Conservation (phyloP, 345 rosid genomes). For the Eucalyptus pumila region DNA sequence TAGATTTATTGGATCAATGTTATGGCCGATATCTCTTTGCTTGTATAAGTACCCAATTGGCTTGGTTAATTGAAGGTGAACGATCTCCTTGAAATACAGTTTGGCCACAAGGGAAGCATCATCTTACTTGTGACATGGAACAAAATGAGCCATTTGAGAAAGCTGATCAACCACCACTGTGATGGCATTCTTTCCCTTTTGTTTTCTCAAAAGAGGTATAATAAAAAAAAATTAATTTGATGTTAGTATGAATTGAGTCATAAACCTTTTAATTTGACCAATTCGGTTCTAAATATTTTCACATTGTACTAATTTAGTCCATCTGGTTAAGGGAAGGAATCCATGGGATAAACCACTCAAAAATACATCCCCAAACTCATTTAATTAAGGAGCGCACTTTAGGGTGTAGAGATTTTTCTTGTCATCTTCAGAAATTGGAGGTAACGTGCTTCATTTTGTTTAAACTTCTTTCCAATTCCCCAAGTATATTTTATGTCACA, state of each 20-base stretch:
- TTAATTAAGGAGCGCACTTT: background rate
- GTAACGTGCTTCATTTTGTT: background rate
- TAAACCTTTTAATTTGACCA: no score
- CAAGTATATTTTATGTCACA: background rate
- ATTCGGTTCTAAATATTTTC: accelerated
- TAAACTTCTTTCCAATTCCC: background rate
- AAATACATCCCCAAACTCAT: background rate
- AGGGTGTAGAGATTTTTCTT: background rate
- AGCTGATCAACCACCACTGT: background rate
- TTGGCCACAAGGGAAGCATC: background rate
- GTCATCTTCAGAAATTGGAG: background rate
- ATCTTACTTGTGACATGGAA: background rate
- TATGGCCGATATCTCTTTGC: background rate
- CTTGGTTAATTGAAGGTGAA: background rate
- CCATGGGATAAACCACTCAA: background rate
- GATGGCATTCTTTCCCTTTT: background rate
- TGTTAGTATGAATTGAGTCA: accelerated
- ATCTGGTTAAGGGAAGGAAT: background rate
- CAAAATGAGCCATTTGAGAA: background rate
- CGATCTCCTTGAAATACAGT: background rate
- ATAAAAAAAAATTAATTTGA: no score
- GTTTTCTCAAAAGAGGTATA: background rate
- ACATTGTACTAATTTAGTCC: no score
- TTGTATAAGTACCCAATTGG: background rate
- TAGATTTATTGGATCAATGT: background rate